Conservation (phyloP, 306 rosid genomes). For the Prinsepia uniflora region DNA sequence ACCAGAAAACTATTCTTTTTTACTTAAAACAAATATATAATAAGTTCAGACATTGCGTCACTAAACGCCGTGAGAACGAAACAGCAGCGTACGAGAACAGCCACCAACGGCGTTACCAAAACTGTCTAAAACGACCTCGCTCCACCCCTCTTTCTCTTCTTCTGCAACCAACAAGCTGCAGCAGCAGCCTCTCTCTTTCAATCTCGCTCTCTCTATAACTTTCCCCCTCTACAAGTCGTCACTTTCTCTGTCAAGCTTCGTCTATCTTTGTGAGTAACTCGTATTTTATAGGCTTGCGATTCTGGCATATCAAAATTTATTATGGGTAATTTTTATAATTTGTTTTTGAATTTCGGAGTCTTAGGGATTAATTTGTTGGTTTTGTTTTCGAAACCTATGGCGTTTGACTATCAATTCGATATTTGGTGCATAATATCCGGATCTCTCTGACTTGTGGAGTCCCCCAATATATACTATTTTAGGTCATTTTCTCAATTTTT, state of each 20-base stretch:
- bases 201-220: background rate
- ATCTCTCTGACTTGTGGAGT: constrained; percentile 29
- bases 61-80: constrained; percentile 21
- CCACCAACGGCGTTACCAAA: constrained; percentile 28
- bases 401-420: constrained; percentile 25
- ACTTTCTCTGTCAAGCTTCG: constrained; percentile 21
- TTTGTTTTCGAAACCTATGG: background rate
- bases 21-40: background rate
- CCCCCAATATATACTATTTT: constrained; percentile 21
- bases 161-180: background rate
- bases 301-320: background rate
- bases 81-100: background rate
- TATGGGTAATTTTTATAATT: background rate
- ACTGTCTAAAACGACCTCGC: constrained; percentile 28
- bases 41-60: background rate
- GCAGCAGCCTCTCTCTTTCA: constrained; percentile 13
- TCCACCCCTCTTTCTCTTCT: background rate
- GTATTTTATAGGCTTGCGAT: constrained; percentile 6
- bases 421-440: constrained; percentile 23
- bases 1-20: background rate
- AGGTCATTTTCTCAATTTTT: constrained; percentile 7
- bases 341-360: background rate
- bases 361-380: background rate
- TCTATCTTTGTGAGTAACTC: background rate
- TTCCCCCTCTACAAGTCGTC: background rate